phyloP scores from a whole-genome alignment of 2,329 filamentous ascomycete genomes.

The Penicillium sp. region DNA sequence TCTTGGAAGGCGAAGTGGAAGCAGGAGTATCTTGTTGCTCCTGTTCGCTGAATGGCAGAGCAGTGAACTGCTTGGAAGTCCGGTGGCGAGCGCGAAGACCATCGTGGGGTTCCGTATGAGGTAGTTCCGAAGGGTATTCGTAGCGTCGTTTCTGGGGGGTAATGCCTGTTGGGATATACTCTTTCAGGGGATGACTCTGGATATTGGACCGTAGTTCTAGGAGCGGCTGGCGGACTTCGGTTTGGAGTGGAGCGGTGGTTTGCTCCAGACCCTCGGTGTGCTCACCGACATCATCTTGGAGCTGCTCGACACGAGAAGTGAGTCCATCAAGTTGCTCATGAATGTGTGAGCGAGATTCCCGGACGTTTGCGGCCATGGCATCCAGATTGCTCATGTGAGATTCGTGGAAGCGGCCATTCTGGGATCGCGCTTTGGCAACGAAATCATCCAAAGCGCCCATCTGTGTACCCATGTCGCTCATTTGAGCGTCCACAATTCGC shows the following conservation, averaged over 20 bases:
- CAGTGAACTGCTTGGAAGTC: slow-evolving; percentile 37
- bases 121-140: slow-evolving; percentile 72
- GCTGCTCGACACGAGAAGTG: slow-evolving; percentile 62
- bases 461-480: slow-evolving; percentile 79
- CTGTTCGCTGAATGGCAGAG: slow-evolving; percentile 34
- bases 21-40: slow-evolving; percentile 18
- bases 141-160: slow-evolving; percentile 82
- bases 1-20: slow-evolving; percentile 45
- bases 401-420: slow-evolving; percentile 74
- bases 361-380: slow-evolving; percentile 63
- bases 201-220: slow-evolving; percentile 68
- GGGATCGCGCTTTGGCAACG: slow-evolving; percentile 72
- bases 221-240: slow-evolving; percentile 65
- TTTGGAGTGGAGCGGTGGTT: slow-evolving; percentile 58
- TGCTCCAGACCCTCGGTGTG: slow-evolving; percentile 58
- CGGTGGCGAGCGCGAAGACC: slow-evolving; percentile 52
- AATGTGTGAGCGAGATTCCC: slow-evolving; percentile 68
- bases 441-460: slow-evolving; percentile 90
- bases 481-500: slow-evolving; percentile 83
- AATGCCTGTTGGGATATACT: slow-evolving; percentile 79
- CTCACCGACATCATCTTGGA: slow-evolving; percentile 64
- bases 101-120: slow-evolving; percentile 66
- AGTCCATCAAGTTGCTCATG: slow-evolving; percentile 66
- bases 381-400: slow-evolving; percentile 65
- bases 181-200: slow-evolving; percentile 60